Evolutionary conservation across 2,329 filamentous ascomycete genomes (phyloP), one percentile per base, ranked within the genome.

Genomic region (Ophidiomyces ophidiicola): DNA sequence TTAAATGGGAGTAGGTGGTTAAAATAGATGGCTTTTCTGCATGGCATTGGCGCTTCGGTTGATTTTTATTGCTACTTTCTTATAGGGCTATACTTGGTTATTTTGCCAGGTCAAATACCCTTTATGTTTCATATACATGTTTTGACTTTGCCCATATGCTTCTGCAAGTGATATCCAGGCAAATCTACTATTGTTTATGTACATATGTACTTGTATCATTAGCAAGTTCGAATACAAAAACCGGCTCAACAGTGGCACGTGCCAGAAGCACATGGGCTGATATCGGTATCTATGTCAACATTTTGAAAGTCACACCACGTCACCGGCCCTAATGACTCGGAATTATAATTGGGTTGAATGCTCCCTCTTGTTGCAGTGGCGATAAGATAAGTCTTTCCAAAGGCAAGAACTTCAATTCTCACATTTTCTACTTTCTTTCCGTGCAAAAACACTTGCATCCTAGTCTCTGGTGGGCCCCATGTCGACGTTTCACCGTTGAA

Each of bases 371-470:
- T 67, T 4, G 73, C 72, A 21, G 71, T 71, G 0, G 71, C 69
- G 47, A 79, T 60, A 55, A 79, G 68, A 49, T 70, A 78, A 39
- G 72, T 63, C 43, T 69, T 60, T 45, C 74, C 72, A 50, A 73
- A 77, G 0, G 71, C 67, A 41, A 72, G 66, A 12, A 78, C 64
- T 51, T 75, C 71, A 48, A 78, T 61, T 34, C 66, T 58, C 14
- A 76, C 71, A 46, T 74, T 67, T 3, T 64, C 53, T 36, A 76
- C 60, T 26, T 53, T 50, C 36, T 55, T 52, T 4, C 66, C 64
- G 43, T 68, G 58, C 21, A 74, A 52, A 54, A 64, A 68, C 0
- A 72, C 66, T 45, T 70, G 64, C 1, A 72, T 62, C 19, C 60
- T 55, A 1, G 46, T 55, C 39, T 62, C 62, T 2, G 59, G 57